These are phyloP conservation scores for Botrytis squamosa DNA, from an alignment of 2,329 filamentous ascomycete species.

Conservation along the genomic window DNA sequence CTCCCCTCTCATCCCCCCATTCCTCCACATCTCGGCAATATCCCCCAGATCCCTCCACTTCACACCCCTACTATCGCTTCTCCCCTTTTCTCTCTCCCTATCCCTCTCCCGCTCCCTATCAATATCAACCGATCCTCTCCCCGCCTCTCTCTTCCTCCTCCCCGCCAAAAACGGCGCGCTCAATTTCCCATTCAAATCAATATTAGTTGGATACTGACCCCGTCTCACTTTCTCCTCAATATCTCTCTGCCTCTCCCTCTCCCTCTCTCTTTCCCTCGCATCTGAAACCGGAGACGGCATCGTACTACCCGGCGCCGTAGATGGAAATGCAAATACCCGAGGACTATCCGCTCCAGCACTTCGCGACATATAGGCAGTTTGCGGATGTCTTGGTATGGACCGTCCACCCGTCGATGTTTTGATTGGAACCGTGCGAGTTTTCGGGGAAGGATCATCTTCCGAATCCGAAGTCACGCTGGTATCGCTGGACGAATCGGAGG, in stretches of 20 bases:
- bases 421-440: slow-evolving; percentile 2
- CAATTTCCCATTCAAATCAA: slow-evolving; percentile 36
- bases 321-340: not conserved
- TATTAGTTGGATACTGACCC: slow-evolving; percentile 32
- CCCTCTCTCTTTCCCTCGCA: slow-evolving; percentile 33
- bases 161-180: slow-evolving; percentile 36
- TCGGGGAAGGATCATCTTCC: slow-evolving; percentile 17
- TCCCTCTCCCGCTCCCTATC: slow-evolving; percentile 32
- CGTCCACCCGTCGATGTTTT: not conserved
- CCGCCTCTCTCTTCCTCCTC: slow-evolving; percentile 37
- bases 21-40: slow-evolving; percentile 23
- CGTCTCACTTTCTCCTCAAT: slow-evolving; percentile 30
- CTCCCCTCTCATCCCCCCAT: slow-evolving; percentile 24
- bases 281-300: slow-evolving; percentile 14
- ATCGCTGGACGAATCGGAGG: slow-evolving; percentile 1
- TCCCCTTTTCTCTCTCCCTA: slow-evolving; percentile 40
- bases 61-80: slow-evolving; percentile 15
- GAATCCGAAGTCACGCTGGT: slow-evolving; percentile 14
- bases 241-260: slow-evolving; percentile 31
- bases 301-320: slow-evolving; percentile 10
- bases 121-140: slow-evolving; percentile 32
- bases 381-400: not conserved
- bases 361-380: not conserved
- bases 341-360: not conserved
- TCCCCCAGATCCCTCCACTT: slow-evolving; percentile 21